Percentiles rank a stretch among this genome's conserved stretches.
Evolutionary conservation across 2,329 filamentous ascomycete genomes (phyloP).

Genomic region (Cadophora sp.): DNA sequence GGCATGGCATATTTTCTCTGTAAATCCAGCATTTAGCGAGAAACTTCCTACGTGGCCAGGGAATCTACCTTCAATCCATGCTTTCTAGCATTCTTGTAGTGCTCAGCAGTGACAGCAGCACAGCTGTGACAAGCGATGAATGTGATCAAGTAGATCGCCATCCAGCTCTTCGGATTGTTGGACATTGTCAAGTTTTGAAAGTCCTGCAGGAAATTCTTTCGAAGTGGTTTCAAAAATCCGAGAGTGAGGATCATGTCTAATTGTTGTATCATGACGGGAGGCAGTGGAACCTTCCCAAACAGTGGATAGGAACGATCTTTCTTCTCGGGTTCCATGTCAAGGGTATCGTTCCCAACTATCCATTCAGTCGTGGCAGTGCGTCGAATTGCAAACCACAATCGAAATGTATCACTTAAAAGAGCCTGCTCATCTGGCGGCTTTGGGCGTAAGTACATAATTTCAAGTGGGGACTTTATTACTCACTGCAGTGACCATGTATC

Average conservation of each 20-base stretch:
- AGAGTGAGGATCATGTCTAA: constrained; percentile 21
- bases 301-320: constrained; percentile 22
- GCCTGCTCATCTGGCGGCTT: background rate
- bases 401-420: background rate
- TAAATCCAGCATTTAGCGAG: background rate
- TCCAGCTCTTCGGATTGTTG: constrained; percentile 64
- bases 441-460: background rate
- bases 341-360: background rate
- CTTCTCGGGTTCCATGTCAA: background rate
- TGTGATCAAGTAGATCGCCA: constrained; percentile 65
- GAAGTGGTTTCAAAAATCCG: constrained; percentile 19
- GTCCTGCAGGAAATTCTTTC: constrained; percentile 23
- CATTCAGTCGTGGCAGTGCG: background rate
- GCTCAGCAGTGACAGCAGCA: constrained; percentile 48
- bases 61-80: constrained; percentile 45
- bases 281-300: constrained; percentile 19
- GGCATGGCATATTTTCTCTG: constrained; percentile 19
- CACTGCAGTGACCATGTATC: background rate
- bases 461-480: background rate
- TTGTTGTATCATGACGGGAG: constrained; percentile 23
- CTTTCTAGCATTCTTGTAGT: constrained; percentile 62
- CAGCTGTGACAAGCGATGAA: constrained; percentile 69
- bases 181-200: constrained; percentile 45
- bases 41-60: background rate
- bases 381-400: background rate